Evolutionary conservation across 768 basidiomycete species (phyloP).

Genomic region (Boletus huronensis): DNA sequence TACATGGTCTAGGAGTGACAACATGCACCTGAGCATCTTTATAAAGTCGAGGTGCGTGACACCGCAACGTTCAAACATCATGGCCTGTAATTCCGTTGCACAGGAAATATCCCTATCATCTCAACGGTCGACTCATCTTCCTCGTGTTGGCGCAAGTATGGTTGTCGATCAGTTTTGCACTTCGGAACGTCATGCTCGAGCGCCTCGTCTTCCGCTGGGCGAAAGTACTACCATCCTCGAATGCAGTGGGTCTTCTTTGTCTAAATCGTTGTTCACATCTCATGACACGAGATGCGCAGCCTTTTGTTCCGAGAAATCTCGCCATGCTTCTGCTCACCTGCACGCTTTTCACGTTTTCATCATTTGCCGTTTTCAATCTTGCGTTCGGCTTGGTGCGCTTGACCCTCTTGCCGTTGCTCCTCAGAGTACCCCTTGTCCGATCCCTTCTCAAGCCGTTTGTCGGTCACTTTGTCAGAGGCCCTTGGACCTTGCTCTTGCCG

Average conservation of each 20-base stretch:
- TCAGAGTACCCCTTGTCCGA: constrained; percentile 51
- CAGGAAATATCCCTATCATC: constrained; percentile 72
- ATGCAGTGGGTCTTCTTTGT: constrained; percentile 16
- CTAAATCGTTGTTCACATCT: not conserved
- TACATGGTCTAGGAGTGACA: constrained; percentile 27
- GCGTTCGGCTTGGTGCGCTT: constrained; percentile 47
- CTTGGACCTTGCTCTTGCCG: constrained; percentile 52
- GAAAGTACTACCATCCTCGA: constrained; percentile 8
- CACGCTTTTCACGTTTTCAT: constrained; percentile 38
- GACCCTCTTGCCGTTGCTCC: constrained; percentile 48
- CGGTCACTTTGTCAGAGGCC: constrained; percentile 57
- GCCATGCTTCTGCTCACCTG: constrained; percentile 35
- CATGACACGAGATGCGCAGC: constrained; percentile 8
- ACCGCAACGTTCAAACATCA: not conserved
- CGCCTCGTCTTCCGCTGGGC: constrained; percentile 51
- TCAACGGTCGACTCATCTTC: constrained; percentile 67
- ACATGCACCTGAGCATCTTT: constrained; percentile 51
- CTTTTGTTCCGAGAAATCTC: constrained; percentile 21
- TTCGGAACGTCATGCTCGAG: constrained; percentile 63
- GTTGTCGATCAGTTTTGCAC: constrained; percentile 43
- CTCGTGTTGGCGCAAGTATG: constrained; percentile 51
- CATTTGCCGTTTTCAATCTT: constrained; percentile 38
- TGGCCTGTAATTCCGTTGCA: not conserved
- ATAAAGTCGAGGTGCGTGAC: constrained; percentile 60
- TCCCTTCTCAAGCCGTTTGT: constrained; percentile 55